Percentiles rank a stretch among this genome's conserved stretches.
Conservation (phyloP, 768 basidiomycete species). For the Trametes villosa region DNA sequence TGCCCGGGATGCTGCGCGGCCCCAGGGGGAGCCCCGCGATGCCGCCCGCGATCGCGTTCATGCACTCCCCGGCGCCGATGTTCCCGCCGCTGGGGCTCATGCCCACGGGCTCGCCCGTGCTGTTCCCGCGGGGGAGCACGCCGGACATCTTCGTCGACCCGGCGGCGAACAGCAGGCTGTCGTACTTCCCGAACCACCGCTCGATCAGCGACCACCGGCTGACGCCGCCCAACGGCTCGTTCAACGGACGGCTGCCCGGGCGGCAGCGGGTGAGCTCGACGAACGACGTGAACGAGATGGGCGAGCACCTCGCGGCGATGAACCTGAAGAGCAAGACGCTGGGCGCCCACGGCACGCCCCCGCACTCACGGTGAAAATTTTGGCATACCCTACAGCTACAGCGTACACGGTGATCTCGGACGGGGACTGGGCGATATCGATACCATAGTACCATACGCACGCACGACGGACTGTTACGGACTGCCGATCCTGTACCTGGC, state of each 20-base stretch:
- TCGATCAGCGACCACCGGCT: conserved; percentile 15
- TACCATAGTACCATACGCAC: background rate
- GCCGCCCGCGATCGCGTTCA: conserved; percentile 22
- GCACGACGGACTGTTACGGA: background rate
- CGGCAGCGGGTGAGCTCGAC: conserved; percentile 20
- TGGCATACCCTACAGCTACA: background rate
- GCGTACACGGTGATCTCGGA: background rate
- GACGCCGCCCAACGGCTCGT: background rate
- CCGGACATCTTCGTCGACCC: conserved; percentile 10
- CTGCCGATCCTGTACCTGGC: background rate
- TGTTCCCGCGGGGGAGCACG: conserved; percentile 10
- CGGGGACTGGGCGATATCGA: background rate
- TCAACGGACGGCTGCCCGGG: conserved; percentile 15
- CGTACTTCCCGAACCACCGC: conserved; percentile 18
- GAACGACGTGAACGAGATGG: conserved; percentile 24
- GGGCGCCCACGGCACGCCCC: background rate
- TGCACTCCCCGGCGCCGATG: conserved; percentile 21
- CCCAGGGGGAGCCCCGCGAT: conserved; percentile 23
- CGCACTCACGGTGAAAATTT: conserved; percentile 7
- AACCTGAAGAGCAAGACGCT: conserved; percentile 11
- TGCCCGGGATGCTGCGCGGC: conserved; percentile 24
- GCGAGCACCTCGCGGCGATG: conserved; percentile 14
- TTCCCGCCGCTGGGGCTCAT: conserved; percentile 23
- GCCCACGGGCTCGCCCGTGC: conserved; percentile 18
- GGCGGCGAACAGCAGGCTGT: conserved; percentile 5